Conservation (phyloP, 2,329 filamentous ascomycete species). For the Fusarium lateritium region DNA sequence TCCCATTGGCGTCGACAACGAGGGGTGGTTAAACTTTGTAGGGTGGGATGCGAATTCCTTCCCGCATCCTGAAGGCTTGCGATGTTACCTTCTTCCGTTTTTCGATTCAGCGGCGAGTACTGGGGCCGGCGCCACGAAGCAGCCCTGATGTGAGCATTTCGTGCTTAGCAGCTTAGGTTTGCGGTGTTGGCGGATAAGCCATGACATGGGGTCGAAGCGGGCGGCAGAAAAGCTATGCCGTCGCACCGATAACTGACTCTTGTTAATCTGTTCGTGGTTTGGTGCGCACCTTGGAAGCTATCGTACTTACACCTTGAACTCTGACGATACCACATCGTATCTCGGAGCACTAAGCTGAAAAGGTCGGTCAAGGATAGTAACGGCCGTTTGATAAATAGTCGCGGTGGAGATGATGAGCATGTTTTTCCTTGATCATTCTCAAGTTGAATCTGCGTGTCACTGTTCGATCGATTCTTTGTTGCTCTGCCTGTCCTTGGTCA, state of each 20-base stretch:
- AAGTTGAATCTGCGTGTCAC: background rate
- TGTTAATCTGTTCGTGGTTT: no score
- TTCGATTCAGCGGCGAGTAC: slow-evolving; percentile 32
- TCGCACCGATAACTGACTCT: no score
- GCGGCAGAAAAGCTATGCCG: no score
- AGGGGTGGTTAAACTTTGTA: slow-evolving; percentile 40
- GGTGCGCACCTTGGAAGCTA: no score
- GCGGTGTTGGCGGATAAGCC: slow-evolving; percentile 10
- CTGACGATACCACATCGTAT: no score
- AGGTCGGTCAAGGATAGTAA: no score
- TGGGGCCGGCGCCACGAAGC: slow-evolving; percentile 23
- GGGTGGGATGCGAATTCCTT: slow-evolving; percentile 38
- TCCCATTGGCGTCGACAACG: slow-evolving; percentile 40
- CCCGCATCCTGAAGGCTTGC: slow-evolving; percentile 31
- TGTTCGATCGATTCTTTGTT: background rate
- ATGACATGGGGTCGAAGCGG: slow-evolving; percentile 5
- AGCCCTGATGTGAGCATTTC: slow-evolving; percentile 26
- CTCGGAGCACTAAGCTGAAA: no score
- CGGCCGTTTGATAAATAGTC: no score
- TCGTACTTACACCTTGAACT: no score
- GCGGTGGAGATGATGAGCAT: background rate
- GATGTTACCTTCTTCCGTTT: slow-evolving; percentile 36
- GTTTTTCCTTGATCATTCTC: background rate
- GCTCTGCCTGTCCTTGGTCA: no score
- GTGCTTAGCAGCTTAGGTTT: background rate